These are phyloP conservation scores for Persicaria maculosa DNA, from an alignment of 148 eudicot genomes.

Conservation along the genomic window DNA sequence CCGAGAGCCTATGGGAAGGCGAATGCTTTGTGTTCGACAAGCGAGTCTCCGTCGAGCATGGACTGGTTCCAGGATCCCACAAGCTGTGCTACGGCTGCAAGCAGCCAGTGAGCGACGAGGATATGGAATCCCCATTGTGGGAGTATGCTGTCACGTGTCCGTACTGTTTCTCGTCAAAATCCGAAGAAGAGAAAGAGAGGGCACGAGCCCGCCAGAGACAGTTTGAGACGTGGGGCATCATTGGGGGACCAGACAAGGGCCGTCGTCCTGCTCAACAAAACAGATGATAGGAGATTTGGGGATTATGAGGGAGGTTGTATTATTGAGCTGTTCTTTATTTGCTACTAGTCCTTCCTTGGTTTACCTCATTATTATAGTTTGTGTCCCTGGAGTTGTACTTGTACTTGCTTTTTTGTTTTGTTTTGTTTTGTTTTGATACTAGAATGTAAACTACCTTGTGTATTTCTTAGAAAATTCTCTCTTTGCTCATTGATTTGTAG, in stretches of 20 bases:
- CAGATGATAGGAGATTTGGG: constrained; percentile 11
- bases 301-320: neutral
- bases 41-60: constrained; percentile 91
- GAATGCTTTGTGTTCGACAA: constrained; percentile 99
- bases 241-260: constrained; percentile 95
- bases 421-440: too few species aligned
- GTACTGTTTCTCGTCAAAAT: constrained; percentile 65
- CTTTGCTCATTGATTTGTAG: too few species aligned
- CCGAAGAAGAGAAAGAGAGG: constrained; percentile 90
- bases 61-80: constrained; percentile 74
- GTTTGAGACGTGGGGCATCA: constrained; percentile 78
- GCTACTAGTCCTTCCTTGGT: neutral
- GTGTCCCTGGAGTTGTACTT: too few species aligned
- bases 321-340: neutral
- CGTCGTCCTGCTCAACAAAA: constrained; percentile 41
- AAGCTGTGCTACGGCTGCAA: constrained; percentile 98
- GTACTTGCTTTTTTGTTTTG: too few species aligned
- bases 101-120: constrained; percentile 95
- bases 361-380: neutral
- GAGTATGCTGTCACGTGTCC: constrained; percentile 81
- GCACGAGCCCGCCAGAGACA: constrained; percentile 95
- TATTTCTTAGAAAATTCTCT: neutral
- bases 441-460: neutral
- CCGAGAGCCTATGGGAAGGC: constrained; percentile 86
- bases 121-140: constrained; percentile 82